Percentiles rank a stretch among this genome's conserved stretches.
phyloP scores from a whole-genome alignment of 345 rosid species.

The Eucalyptus curtisii region DNA sequence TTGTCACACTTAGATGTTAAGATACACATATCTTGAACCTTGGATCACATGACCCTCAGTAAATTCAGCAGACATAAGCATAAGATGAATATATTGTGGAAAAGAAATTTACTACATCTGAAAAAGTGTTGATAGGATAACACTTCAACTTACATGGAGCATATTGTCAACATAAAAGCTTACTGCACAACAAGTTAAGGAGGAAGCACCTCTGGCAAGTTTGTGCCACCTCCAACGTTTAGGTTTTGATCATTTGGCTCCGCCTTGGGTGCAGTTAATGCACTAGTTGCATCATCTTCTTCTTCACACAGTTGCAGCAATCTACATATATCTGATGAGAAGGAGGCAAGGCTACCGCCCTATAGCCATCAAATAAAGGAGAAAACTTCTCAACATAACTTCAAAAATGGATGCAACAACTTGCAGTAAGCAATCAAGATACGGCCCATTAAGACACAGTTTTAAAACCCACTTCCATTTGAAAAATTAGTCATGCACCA shows the following conservation, averaged over 20 bases:
- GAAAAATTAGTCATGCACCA: not conserved
- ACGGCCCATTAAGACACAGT: not conserved
- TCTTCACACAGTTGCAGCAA: slow-evolving; percentile 87
- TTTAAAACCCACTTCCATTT: not conserved
- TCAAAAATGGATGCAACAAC: not conserved
- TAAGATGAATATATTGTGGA: not conserved
- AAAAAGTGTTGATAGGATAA: not conserved
- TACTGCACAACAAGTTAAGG: not conserved
- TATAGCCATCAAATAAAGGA: slow-evolving; percentile 1
- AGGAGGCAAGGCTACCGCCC: slow-evolving; percentile 83
- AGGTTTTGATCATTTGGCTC: slow-evolving; percentile 73
- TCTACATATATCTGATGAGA: slow-evolving; percentile 85
- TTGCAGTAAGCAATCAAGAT: not conserved
- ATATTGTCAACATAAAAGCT: not conserved
- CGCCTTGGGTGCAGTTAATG: slow-evolving; percentile 65
- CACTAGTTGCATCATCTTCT: slow-evolving; percentile 97
- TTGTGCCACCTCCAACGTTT: slow-evolving; percentile 32
- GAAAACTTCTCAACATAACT: not conserved
- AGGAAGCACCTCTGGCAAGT: slow-evolving; percentile 44
- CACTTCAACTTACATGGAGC: not conserved
- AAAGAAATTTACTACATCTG: not conserved
- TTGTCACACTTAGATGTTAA: not conserved
- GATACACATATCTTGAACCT: not conserved
- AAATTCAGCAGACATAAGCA: not conserved
- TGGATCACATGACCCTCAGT: not conserved